Evolutionary conservation across 73 alveolate genomes (phyloP).

Genomic region (Diophrys sp.): DNA sequence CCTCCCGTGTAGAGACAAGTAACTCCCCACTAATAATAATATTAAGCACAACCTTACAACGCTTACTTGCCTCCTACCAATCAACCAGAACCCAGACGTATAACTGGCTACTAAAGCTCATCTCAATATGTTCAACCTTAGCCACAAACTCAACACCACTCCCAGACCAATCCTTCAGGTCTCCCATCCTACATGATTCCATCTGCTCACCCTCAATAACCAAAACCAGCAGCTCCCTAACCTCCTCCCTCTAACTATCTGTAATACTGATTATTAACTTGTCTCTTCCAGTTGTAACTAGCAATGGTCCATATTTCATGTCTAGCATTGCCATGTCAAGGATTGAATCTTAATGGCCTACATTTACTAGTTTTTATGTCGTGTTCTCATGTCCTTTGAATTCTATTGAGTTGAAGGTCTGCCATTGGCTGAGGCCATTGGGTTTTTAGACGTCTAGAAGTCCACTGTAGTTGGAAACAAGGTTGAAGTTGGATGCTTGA

Average conservation of each 20-base stretch:
- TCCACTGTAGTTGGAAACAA: neutral
- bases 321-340: conserved; percentile 48
- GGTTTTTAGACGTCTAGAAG: conserved; percentile 9
- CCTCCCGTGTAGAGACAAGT: too few species aligned
- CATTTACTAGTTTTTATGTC: conserved; percentile 22
- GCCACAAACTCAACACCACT: too few species aligned
- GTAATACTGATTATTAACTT: conserved; percentile 15
- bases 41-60: too few species aligned
- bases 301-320: conserved; percentile 16
- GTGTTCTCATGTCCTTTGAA: neutral
- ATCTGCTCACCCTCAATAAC: neutral
- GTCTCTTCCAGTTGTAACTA: conserved; percentile 58
- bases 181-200: too few species aligned
- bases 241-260: neutral
- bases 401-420: conserved; percentile 11
- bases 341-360: conserved; percentile 48
- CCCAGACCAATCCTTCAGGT: too few species aligned
- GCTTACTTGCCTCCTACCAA: neutral
- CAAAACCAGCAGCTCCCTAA: neutral
- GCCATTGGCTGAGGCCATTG: conserved; percentile 13
- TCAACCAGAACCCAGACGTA: neutral
- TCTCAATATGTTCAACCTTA: neutral
- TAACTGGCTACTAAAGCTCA: neutral
- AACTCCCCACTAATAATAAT: too few species aligned
- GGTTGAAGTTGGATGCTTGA: neutral